A percentile compares a stretch with the other conserved stretches of the same genome.
These are phyloP conservation scores for Fusarium dimerum DNA, from an alignment of 2,329 filamentous ascomycete genomes.

Conservation along the genomic window DNA sequence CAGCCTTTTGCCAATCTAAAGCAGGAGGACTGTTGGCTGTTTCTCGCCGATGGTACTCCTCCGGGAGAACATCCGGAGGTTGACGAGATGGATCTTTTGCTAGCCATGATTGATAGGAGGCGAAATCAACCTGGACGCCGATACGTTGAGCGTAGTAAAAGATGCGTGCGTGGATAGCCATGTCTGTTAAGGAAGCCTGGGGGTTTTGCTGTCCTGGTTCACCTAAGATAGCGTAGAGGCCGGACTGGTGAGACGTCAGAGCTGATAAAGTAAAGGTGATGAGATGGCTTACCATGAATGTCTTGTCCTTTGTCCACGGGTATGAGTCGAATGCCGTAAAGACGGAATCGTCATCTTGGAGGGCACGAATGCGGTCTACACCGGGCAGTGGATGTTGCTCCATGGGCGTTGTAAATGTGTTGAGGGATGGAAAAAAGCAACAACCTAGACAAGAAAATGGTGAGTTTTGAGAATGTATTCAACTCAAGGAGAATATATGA, in stretches of 20 bases:
- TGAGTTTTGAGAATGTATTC: too few species aligned
- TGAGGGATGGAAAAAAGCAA: neutral
- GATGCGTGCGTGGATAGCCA: conserved; percentile 65
- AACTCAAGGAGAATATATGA: neutral
- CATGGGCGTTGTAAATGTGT: conserved; percentile 3
- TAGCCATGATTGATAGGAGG: conserved; percentile 68
- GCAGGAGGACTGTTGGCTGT: conserved; percentile 12
- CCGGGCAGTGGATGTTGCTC: conserved; percentile 28
- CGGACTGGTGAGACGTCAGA: conserved; percentile 43
- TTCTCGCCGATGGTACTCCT: conserved; percentile 29
- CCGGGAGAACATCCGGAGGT: conserved; percentile 39
- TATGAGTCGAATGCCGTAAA: conserved; percentile 66
- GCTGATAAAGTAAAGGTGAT: neutral
- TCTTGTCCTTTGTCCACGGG: conserved; percentile 66
- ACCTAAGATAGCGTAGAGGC: conserved; percentile 65
- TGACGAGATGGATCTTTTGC: conserved; percentile 35
- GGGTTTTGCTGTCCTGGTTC: conserved; percentile 43
- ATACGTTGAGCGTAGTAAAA: conserved; percentile 64
- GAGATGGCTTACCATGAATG: conserved; percentile 58
- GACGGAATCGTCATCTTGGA: conserved; percentile 43
- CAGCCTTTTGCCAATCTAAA: conserved; percentile 51
- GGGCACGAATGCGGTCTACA: conserved; percentile 41
- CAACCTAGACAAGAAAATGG: too few species aligned
- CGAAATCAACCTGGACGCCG: conserved; percentile 61
- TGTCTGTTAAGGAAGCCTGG: conserved; percentile 55